A percentile compares a stretch with the other conserved stretches of the same genome.
phyloP scores from a whole-genome alignment of 345 rosid genomes.

The sweet orange (Citrus sinensis) region DNA sequence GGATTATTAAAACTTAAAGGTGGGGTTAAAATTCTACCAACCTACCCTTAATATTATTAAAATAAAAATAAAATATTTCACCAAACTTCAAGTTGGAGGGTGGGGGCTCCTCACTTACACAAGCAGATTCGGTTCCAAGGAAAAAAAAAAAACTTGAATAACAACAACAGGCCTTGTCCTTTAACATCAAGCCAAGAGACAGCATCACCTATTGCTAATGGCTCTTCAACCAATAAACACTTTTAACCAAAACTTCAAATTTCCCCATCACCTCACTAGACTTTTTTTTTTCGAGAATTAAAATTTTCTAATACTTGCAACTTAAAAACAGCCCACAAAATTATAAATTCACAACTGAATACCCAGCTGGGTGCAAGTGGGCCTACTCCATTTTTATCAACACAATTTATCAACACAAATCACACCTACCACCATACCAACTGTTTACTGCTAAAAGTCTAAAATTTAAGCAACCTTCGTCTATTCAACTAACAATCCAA shows the following conservation, averaged over 20 bases:
- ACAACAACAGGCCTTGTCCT: background rate
- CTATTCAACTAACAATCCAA: background rate
- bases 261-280: background rate
- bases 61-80: background rate
- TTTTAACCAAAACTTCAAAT: background rate
- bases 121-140: background rate
- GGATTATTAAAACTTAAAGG: background rate
- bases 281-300: background rate
- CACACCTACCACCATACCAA: background rate
- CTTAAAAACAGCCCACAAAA: background rate
- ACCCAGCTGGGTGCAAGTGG: background rate
- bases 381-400: background rate
- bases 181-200: background rate
- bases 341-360: background rate
- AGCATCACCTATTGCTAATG: background rate
- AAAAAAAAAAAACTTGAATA: background rate
- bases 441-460: background rate
- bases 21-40: background rate
- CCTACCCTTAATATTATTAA: background rate
- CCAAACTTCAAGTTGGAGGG: background rate
- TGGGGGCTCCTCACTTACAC: background rate
- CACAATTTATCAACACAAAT: background rate
- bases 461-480: background rate
- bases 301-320: background rate
- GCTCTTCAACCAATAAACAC: background rate